Evolutionary conservation across 106 monocot species (phyloP).

Genomic region (Apostasia shenzhenica): DNA sequence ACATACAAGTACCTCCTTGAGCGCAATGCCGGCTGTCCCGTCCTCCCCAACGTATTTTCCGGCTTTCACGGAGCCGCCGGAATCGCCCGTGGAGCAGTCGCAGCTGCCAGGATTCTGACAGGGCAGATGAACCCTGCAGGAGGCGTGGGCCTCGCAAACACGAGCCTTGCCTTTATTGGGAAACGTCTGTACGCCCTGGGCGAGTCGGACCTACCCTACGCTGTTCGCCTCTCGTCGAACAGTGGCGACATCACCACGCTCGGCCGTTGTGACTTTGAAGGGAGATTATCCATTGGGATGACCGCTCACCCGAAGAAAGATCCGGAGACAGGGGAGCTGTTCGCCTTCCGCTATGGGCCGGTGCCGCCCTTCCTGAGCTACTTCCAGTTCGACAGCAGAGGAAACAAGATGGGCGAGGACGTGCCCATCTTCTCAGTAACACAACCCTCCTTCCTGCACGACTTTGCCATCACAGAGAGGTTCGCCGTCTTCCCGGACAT

Average conservation of each 20-base stretch:
- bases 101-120: slow-evolving; percentile 35
- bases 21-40: slow-evolving; percentile 37
- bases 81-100: slow-evolving; percentile 43
- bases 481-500: slow-evolving; percentile 66
- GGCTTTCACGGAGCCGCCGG: slow-evolving; percentile 45
- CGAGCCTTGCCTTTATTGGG: slow-evolving; percentile 40
- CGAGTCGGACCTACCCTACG: slow-evolving; percentile 62
- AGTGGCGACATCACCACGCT: slow-evolving; percentile 38
- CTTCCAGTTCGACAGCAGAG: slow-evolving; percentile 50
- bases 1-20: slow-evolving; percentile 52
- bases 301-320: slow-evolving; percentile 72
- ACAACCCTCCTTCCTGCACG: slow-evolving; percentile 67
- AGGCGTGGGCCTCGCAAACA: slow-evolving; percentile 49
- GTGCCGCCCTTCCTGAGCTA: slow-evolving; percentile 57
- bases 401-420: slow-evolving; percentile 48
- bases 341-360: slow-evolving; percentile 59
- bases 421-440: slow-evolving; percentile 62
- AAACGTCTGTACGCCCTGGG: slow-evolving; percentile 43
- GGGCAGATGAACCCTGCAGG: slow-evolving; percentile 49
- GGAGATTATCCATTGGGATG: slow-evolving; percentile 34
- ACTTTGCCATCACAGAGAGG: slow-evolving; percentile 74
- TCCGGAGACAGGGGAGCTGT: slow-evolving; percentile 42
- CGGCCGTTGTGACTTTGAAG: slow-evolving; percentile 33
- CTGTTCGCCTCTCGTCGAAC: slow-evolving; percentile 19
- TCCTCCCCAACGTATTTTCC: slow-evolving; percentile 47